Percentiles rank a stretch among this genome's conserved stretches.
Evolutionary conservation across 352 stramenopile genomes (phyloP).

Genomic region (Phytophthora lateralis): DNA sequence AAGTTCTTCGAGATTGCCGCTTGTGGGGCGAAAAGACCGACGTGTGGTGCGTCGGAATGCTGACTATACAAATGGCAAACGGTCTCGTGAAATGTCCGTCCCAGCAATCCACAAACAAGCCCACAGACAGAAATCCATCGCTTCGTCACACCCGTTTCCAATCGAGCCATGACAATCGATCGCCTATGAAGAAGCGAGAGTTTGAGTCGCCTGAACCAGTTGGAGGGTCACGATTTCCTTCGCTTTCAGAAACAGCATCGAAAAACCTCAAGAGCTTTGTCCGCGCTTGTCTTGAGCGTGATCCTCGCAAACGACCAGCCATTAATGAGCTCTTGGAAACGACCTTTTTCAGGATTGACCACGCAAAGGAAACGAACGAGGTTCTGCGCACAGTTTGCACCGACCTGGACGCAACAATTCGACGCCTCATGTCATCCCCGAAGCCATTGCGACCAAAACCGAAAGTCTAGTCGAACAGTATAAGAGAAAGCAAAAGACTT

Average conservation of each 20-base stretch:
- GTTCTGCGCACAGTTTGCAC: constrained; percentile 61
- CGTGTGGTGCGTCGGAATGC: constrained; percentile 60
- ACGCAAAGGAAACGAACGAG: constrained; percentile 50
- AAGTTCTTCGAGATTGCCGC: constrained; percentile 20
- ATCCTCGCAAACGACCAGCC: constrained; percentile 44
- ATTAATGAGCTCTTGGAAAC: constrained; percentile 39
- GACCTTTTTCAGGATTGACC: constrained; percentile 65
- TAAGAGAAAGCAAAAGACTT: no score
- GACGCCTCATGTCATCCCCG: constrained; percentile 28
- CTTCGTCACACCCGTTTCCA: constrained; percentile 13
- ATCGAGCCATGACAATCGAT: constrained; percentile 6
- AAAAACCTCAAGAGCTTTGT: constrained; percentile 52
- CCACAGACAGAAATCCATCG: constrained; percentile 9
- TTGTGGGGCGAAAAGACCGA: constrained; percentile 45
- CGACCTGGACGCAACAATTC: constrained; percentile 68
- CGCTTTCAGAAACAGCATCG: constrained; percentile 49
- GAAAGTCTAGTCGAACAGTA: not conserved
- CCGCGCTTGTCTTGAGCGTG: constrained; percentile 47
- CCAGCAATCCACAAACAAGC: constrained; percentile 6
- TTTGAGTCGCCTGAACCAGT: constrained; percentile 4
- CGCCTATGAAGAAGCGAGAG: constrained; percentile 14
- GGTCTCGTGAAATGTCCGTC: constrained; percentile 15
- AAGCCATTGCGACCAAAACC: constrained; percentile 13
- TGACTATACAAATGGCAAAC: constrained; percentile 61
- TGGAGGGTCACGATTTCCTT: constrained; percentile 15